These are phyloP conservation scores for Chrysoporthe puriensis DNA, from an alignment of 2,329 filamentous ascomycete species.

Conservation along the genomic window DNA sequence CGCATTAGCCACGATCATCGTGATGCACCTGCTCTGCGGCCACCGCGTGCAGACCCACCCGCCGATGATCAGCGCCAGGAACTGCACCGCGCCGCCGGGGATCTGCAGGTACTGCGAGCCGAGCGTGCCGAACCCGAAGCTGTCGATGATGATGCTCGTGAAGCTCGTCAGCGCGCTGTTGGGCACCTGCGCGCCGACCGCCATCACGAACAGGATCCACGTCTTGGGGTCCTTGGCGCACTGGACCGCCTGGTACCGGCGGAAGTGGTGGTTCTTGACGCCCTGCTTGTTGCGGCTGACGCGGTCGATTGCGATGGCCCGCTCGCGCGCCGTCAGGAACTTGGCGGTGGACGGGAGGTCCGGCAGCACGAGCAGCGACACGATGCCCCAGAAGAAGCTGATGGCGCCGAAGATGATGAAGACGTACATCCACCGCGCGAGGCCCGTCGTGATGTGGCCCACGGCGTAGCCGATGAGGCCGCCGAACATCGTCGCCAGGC, in stretches of 20 bases:
- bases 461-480: constrained; percentile 61
- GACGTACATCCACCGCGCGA: constrained; percentile 59
- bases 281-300: constrained; percentile 56
- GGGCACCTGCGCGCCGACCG: constrained; percentile 27
- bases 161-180: constrained; percentile 45
- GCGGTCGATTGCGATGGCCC: constrained; percentile 55
- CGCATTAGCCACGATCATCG: constrained; percentile 58
- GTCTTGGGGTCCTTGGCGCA: constrained; percentile 58
- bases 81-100: constrained; percentile 61
- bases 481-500: constrained; percentile 65
- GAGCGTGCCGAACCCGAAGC: constrained; percentile 37
- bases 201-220: constrained; percentile 57
- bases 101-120: constrained; percentile 51
- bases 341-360: constrained; percentile 65
- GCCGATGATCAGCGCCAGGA: constrained; percentile 54
- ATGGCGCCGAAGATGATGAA: constrained; percentile 63
- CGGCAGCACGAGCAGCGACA: constrained; percentile 61
- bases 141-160: constrained; percentile 38
- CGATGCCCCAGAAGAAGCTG: constrained; percentile 58
- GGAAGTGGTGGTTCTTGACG: constrained; percentile 56
- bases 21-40: constrained; percentile 54
- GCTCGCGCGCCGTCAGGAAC: constrained; percentile 62
- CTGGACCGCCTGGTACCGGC: constrained; percentile 50
- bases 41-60: constrained; percentile 55
- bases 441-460: constrained; percentile 58